Evolutionary conservation across 805 yeast genomes (phyloP).

Genomic region (Metschnikowia lachancei): DNA sequence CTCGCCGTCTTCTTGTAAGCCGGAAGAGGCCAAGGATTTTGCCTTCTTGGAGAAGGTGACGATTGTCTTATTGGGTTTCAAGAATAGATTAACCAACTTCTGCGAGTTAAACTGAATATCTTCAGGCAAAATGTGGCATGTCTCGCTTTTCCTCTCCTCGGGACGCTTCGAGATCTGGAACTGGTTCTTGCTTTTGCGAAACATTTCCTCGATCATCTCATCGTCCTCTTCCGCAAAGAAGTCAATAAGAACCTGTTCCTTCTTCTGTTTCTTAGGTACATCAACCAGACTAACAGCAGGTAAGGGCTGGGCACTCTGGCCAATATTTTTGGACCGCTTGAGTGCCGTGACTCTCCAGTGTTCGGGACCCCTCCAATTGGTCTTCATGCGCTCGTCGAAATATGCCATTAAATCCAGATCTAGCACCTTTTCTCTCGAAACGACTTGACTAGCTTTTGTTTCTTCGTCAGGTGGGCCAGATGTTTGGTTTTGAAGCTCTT

Average conservation of each 20-base stretch:
- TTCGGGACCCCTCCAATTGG: constrained; percentile 87
- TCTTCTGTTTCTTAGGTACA: constrained; percentile 21
- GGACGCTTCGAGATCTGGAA: constrained; percentile 24
- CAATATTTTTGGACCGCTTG: constrained; percentile 41
- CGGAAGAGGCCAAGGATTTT: not conserved
- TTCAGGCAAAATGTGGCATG: constrained; percentile 60
- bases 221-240: constrained; percentile 36
- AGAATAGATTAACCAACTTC: constrained; percentile 61
- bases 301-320: not conserved
- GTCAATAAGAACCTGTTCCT: constrained; percentile 27
- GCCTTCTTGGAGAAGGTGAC: constrained; percentile 20
- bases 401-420: constrained; percentile 73
- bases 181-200: constrained; percentile 31
- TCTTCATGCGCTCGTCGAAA: constrained; percentile 68
- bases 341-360: constrained; percentile 72
- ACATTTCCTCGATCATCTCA: constrained; percentile 28
- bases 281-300: constrained; percentile 6
- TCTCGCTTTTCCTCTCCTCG: constrained; percentile 27
- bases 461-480: constrained; percentile 1
- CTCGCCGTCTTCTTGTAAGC: constrained; percentile 4
- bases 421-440: constrained; percentile 27
- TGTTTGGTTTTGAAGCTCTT: constrained; percentile 6
- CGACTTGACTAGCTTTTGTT: not conserved
- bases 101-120: constrained; percentile 72
- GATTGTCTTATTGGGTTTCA: constrained; percentile 58